These are phyloP conservation scores for Xylaria sp. DNA, from an alignment of 2,329 filamentous ascomycete species.

Conservation along the genomic window DNA sequence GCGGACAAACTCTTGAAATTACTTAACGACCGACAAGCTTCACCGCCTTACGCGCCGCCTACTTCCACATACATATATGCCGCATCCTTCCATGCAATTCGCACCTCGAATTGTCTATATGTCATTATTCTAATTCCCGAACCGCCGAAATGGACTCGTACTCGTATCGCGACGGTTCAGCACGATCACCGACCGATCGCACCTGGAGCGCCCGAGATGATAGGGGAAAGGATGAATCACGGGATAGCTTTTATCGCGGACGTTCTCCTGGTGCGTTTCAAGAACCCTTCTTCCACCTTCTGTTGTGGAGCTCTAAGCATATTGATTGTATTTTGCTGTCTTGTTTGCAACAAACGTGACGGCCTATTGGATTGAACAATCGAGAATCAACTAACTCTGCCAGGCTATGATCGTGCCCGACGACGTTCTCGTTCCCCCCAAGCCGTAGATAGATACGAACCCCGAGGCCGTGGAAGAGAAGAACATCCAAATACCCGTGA, in stretches of 20 bases:
- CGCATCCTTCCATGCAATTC: conserved; percentile 9
- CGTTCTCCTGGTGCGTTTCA: conserved; percentile 71
- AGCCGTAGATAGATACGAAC: conserved; percentile 78
- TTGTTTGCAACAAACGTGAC: not conserved
- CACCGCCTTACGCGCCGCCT: conserved; percentile 28
- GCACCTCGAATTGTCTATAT: not conserved
- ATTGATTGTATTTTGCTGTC: not conserved
- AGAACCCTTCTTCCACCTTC: conserved; percentile 4
- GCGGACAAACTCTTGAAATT: conserved; percentile 32
- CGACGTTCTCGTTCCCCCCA: conserved; percentile 75
- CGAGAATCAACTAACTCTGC: conserved; percentile 32
- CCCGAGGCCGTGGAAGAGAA: conserved; percentile 67
- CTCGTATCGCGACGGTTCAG: conserved; percentile 58
- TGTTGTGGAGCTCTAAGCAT: conserved; percentile 24
- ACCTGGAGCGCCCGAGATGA: conserved; percentile 60
- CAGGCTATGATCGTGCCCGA: conserved; percentile 61
- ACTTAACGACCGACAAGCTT: conserved; percentile 37
- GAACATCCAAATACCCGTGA: conserved; percentile 63
- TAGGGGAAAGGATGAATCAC: conserved; percentile 57
- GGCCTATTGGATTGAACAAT: not conserved
- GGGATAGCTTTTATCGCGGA: conserved; percentile 67
- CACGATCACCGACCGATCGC: conserved; percentile 60
- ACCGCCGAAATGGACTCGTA: conserved; percentile 58
- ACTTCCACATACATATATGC: conserved; percentile 31
- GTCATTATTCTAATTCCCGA: conserved; percentile 9